Conservation (phyloP, 2,329 filamentous ascomycete species). For the Apiospora hydei region DNA sequence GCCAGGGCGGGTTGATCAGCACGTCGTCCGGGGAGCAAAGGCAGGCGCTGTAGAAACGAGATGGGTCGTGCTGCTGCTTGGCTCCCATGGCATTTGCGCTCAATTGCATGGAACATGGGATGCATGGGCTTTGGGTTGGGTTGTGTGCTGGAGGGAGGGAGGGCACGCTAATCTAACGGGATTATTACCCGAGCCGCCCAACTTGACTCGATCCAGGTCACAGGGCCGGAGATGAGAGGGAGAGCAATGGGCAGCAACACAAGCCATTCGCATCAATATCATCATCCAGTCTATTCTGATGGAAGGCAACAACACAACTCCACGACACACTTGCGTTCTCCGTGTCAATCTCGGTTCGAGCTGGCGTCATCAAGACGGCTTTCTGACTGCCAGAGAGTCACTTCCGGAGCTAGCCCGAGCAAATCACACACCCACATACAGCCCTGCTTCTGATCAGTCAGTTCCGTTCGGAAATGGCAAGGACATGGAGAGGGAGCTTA, state of each 20-base stretch:
- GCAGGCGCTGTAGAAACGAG: conserved; percentile 6
- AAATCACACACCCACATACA: background rate
- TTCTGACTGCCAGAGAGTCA: background rate
- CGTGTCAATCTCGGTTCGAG: conserved; percentile 1
- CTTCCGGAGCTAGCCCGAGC: background rate
- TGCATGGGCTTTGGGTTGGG: background rate
- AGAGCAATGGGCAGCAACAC: background rate
- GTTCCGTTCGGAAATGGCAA: background rate
- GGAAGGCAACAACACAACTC: background rate
- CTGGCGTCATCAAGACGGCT: background rate
- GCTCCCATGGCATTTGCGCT: background rate
- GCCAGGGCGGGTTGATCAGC: background rate
- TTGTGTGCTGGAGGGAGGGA: background rate
- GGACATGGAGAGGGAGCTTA: background rate
- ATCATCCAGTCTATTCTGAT: background rate
- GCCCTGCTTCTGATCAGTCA: background rate
- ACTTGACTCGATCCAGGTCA: conserved; percentile 2
- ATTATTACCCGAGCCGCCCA: conserved; percentile 17
- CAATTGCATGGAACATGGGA: background rate
- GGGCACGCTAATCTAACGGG: conserved; percentile 8
- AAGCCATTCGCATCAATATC: background rate
- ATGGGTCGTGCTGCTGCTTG: background rate
- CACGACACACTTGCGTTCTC: background rate
- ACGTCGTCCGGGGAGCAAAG: background rate
- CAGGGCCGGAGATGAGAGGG: conserved; percentile 12